Evolutionary conservation across 345 rosid species (phyloP), one percentile per base, ranked within the genome.

Genomic region (Eucalyptus regnans): DNA sequence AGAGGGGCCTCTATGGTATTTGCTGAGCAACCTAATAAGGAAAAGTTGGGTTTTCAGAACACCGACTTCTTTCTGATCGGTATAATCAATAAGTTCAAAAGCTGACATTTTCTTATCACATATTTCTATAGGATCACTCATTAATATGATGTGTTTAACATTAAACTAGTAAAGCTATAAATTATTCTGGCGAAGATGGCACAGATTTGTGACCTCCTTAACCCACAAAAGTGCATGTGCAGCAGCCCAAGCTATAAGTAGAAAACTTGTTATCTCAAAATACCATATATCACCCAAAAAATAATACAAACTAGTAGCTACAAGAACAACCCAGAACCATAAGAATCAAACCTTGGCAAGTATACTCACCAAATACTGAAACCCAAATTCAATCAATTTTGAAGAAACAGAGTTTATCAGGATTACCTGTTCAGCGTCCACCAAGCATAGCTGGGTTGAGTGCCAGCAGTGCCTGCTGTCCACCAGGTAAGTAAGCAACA

Each of bases 401-500:
- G 54, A 52, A 88, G 62, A 68, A 23, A 88, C 17, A 54, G 20
- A 79, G 48, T 41, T 76, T 25, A 71, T 20, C 37, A 18, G 29
- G 29, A 79, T 89, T 90, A 92, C 95, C 95, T 41, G 86, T 52
- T 91, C 89, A 93, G 54, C 92, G 93, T 44, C 94, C 91, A 43
- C 88, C 89, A 85, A 89, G 80, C 91, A 88, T 87, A 76, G 92
- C 88, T 60, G 97, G 93, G 91, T 95, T 97, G 64, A 98, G 88
- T 79, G 95, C 94, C 88, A 98, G 89, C 87, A 98, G 96, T 94
- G 96, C 94, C 93, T 94, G 95, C 90, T 94, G 94, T 54, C 99
- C 99, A 89, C 99, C 96, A 23, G 99, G 99, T 68, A 98, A 92
- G 94, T 98, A 98, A 4, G 96, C 91, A 25, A 98, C 97, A 84